Conservation (phyloP, 305 asterid genomes). For the Coffea humblotiana region DNA sequence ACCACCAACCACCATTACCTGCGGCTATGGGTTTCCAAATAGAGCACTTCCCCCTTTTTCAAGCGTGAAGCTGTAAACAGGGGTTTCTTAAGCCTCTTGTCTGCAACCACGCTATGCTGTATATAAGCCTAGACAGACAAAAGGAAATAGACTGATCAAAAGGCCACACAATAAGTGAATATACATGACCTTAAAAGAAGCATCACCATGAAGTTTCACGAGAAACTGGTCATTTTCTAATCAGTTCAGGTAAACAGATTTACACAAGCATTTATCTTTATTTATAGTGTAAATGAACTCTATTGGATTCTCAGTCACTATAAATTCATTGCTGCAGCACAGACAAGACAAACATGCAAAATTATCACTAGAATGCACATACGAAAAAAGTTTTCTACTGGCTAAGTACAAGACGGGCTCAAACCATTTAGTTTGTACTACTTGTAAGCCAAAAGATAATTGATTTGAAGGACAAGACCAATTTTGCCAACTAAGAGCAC, state of each 20-base stretch:
- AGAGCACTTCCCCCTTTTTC: slow-evolving; percentile 92
- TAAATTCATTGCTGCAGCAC: neutral
- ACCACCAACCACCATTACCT: slow-evolving; percentile 45
- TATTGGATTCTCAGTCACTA: neutral
- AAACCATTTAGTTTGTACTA: neutral
- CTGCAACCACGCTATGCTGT: slow-evolving; percentile 95
- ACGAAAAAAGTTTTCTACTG: neutral
- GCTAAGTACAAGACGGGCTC: neutral
- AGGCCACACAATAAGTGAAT: neutral
- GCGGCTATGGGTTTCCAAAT: slow-evolving; percentile 75
- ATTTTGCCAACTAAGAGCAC: neutral
- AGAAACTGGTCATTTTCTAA: neutral
- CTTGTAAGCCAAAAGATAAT: neutral
- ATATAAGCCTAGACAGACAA: slow-evolving; percentile 65
- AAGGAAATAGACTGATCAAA: slow-evolving; percentile 7
- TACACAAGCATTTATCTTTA: neutral
- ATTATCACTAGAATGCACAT: neutral
- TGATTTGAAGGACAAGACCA: neutral
- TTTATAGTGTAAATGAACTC: neutral
- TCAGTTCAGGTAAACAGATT: neutral
- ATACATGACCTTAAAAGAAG: neutral
- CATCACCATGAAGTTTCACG: neutral
- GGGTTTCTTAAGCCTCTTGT: slow-evolving; percentile 82
- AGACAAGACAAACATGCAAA: neutral
- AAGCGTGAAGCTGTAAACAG: slow-evolving; percentile 88